Base-by-base conservation (phyloP, 164 flowering plant genomes). In the Nymphaea thermarum region DNA sequence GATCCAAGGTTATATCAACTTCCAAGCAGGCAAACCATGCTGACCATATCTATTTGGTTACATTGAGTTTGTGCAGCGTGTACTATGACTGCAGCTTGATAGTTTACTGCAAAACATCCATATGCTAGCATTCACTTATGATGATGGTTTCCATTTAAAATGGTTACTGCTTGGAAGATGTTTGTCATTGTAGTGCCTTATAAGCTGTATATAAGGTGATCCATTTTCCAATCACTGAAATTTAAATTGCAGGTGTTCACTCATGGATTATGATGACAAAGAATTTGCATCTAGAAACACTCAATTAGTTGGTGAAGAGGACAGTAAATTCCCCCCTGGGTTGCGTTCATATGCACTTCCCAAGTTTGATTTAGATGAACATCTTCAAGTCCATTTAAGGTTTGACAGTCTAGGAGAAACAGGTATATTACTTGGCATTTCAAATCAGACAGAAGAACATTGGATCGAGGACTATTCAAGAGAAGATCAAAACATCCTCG, bases 251-350 rank as follows among this genome's bases (percentile, higher is more conserved):
- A 94, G 99, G 88, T 66, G 78, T 81, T 81, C 65, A 83, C 88
- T 74, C 81, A 95, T 95, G 99, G 99, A 92, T 83, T 86, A 86
- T 86, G 88, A 95, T 82, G 96, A 87, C 81, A 87, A 81, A 85
- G 94, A 92, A 70, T 85, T 81, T 77, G 88, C 84, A 75, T 75
- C 87, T 80, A 93, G 85, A 68, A 83, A 83, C 82, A 88, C 80
- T 79, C 93, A 81, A 68, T 79, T 91, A 89, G 86, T 77, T 71
- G 82, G 91, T 76, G 97, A 95, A 82, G 91, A 86, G 42, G 83
- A 80, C 77, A 66, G 77, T 42, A 84, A 84, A 72, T 81, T 83
- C 73, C 82, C 97, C 64, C 82, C 88, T 69, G 85, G 77, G 71
- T 73, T 87, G 74, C 80, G 77, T 67, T 87, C 94, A 62, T 93